Conservation (phyloP, 257 asterid species). For the Anisodus acutangulus region DNA sequence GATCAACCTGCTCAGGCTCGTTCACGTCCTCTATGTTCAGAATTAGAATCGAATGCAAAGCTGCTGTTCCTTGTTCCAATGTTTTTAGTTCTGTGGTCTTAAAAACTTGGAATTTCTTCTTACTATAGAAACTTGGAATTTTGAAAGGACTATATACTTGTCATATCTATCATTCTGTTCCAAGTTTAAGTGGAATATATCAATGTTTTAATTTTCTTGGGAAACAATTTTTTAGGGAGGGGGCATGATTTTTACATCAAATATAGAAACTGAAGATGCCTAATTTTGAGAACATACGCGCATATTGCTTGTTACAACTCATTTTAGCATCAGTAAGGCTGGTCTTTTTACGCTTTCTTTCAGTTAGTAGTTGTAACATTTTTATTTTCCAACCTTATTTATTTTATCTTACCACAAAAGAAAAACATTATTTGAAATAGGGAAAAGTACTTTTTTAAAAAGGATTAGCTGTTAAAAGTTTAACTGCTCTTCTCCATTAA, state of each 20-base stretch:
- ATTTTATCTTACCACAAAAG: not conserved
- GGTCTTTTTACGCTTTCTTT: no score
- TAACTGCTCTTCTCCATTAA: not conserved
- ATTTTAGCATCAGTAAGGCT: not conserved
- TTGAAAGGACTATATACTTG: not conserved
- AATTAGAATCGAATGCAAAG: not conserved
- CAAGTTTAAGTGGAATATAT: not conserved
- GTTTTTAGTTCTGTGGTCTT: conserved; percentile 27
- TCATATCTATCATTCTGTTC: not conserved
- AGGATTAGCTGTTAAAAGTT: not conserved
- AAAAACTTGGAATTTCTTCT: not conserved
- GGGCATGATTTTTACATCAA: not conserved
- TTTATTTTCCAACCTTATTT: not conserved
- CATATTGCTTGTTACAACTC: not conserved
- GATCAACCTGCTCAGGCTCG: not conserved
- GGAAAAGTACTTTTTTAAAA: not conserved
- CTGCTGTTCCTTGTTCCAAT: not conserved
- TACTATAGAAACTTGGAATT: not conserved
- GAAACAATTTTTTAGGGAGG: not conserved
- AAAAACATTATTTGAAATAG: no score
- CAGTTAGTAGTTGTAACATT: no score
- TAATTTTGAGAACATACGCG: not conserved
- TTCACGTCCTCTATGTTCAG: not conserved
- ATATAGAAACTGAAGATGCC: not conserved
- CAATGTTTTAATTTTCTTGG: not conserved